These are phyloP conservation scores for Stagonosporopsis tanaceti DNA, from an alignment of 2,329 filamentous ascomycete species.

Conservation along the genomic window DNA sequence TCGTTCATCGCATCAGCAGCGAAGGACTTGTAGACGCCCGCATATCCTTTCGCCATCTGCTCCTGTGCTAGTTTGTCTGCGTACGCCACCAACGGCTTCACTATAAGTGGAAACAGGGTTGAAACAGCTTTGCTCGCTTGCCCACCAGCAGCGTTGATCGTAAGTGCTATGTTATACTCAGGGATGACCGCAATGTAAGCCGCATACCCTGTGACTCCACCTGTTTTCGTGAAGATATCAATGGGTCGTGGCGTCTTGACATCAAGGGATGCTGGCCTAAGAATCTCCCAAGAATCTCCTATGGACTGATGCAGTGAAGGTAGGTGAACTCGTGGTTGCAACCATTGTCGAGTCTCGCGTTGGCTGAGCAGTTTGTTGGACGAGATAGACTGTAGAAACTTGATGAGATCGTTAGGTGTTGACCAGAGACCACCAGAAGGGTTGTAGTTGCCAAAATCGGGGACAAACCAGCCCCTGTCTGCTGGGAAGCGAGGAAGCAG, in stretches of 20 bases:
- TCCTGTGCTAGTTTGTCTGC: constrained; percentile 30
- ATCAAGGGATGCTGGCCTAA: constrained; percentile 29
- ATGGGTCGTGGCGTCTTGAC: constrained; percentile 29
- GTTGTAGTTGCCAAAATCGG: constrained; percentile 37
- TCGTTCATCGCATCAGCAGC: constrained; percentile 3
- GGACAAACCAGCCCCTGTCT: constrained; percentile 29
- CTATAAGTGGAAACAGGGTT: constrained; percentile 23
- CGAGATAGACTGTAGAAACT: constrained; percentile 29
- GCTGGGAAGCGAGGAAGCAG: constrained; percentile 27
- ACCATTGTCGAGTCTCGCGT: constrained; percentile 29
- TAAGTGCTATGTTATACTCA: constrained; percentile 35
- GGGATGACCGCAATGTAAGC: constrained; percentile 31
- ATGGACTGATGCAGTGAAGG: constrained; percentile 33
- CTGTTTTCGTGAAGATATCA: constrained; percentile 37
- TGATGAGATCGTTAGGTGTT: constrained; percentile 33
- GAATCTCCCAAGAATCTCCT: constrained; percentile 40
- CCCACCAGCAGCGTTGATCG: constrained; percentile 33
- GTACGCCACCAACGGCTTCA: constrained; percentile 28
- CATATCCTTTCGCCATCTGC: constrained; percentile 31
- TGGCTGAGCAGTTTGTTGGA: constrained; percentile 26
- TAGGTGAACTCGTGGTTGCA: constrained; percentile 31
- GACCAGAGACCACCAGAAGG: constrained; percentile 39
- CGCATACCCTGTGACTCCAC: constrained; percentile 34
- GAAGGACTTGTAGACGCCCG: constrained; percentile 26
- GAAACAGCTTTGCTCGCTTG: constrained; percentile 18